These are phyloP conservation scores for Sphaceloma murrayae DNA, from an alignment of 2,329 filamentous ascomycete species.

Conservation along the genomic window DNA sequence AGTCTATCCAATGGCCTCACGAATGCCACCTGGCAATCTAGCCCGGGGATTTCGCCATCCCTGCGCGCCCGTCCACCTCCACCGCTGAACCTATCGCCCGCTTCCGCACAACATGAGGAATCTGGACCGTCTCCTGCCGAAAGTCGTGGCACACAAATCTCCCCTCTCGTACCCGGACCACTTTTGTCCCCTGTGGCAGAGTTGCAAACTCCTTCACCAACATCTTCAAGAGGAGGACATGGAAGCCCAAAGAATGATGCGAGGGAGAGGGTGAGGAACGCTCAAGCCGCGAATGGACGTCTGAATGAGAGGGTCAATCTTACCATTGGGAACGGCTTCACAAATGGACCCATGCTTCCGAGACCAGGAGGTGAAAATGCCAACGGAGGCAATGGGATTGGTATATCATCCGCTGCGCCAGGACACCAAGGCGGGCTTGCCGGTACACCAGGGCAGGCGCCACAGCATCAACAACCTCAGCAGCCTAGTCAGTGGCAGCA, in stretches of 20 bases:
- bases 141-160: slow-evolving; percentile 7
- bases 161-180: slow-evolving; percentile 25
- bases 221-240: slow-evolving; percentile 46
- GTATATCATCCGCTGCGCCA: too few species aligned
- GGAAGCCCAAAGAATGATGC: slow-evolving; percentile 28
- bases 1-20: background rate
- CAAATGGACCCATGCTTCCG: too few species aligned
- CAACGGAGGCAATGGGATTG: too few species aligned
- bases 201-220: slow-evolving; percentile 61
- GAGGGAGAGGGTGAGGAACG: slow-evolving; percentile 20
- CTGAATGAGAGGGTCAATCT: slow-evolving; percentile 22
- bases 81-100: slow-evolving; percentile 44
- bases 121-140: slow-evolving; percentile 6
- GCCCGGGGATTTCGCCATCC: slow-evolving; percentile 5
- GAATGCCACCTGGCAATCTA: slow-evolving; percentile 2
- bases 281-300: slow-evolving; percentile 26
- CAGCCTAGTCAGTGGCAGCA: slow-evolving; percentile 22
- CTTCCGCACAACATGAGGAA: slow-evolving; percentile 22
- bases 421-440: too few species aligned
- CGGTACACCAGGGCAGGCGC: too few species aligned
- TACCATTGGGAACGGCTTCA: slow-evolving; percentile 15
- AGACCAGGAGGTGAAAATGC: too few species aligned
- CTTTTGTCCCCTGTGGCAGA: slow-evolving; percentile 66
- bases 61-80: slow-evolving; percentile 40
- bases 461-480: slow-evolving; percentile 8